A percentile compares a stretch with the other conserved stretches of the same genome.
phyloP scores from a whole-genome alignment of 2,329 filamentous ascomycete species.

The Corynespora cassiicola region DNA sequence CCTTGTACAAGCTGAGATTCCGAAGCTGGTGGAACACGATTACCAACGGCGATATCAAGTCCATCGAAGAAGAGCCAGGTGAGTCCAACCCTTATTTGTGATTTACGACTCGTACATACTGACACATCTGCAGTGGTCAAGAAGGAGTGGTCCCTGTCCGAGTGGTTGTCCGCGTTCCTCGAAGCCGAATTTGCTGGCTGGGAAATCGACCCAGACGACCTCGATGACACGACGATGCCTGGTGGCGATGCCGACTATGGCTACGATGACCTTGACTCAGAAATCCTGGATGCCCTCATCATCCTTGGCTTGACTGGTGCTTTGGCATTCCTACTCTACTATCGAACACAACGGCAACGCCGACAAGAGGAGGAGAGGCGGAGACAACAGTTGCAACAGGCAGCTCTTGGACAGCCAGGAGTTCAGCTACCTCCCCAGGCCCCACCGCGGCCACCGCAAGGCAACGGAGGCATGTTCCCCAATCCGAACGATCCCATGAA shows the following conservation, averaged over 20 bases:
- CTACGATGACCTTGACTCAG: slow-evolving; percentile 72
- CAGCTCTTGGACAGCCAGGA: slow-evolving; percentile 38
- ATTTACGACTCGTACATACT: slow-evolving; percentile 10
- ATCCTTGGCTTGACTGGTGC: slow-evolving; percentile 80
- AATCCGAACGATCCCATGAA: slow-evolving; percentile 69
- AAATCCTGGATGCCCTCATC: slow-evolving; percentile 81
- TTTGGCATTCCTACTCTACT: slow-evolving; percentile 81
- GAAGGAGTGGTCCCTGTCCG: slow-evolving; percentile 77
- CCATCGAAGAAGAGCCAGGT: slow-evolving; percentile 89
- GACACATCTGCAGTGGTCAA: slow-evolving; percentile 61
- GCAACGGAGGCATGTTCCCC: slow-evolving; percentile 68
- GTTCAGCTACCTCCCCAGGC: slow-evolving; percentile 13
- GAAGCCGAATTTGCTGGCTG: slow-evolving; percentile 63
- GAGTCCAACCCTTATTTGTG: slow-evolving; percentile 45
- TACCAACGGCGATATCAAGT: slow-evolving; percentile 88
- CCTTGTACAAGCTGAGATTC: slow-evolving; percentile 81
- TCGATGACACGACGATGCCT: slow-evolving; percentile 42
- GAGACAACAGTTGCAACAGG: slow-evolving; percentile 34
- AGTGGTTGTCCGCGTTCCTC: slow-evolving; percentile 89
- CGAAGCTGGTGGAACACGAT: slow-evolving; percentile 95
- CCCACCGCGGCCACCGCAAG: slow-evolving; percentile 32
- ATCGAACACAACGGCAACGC: slow-evolving; percentile 69
- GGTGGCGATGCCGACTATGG: slow-evolving; percentile 67
- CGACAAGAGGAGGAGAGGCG: slow-evolving; percentile 50
- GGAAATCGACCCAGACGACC: slow-evolving; percentile 60